Conservation (phyloP, 495 filamentous ascomycete genomes). For the Friedmanniomyces simplex region DNA sequence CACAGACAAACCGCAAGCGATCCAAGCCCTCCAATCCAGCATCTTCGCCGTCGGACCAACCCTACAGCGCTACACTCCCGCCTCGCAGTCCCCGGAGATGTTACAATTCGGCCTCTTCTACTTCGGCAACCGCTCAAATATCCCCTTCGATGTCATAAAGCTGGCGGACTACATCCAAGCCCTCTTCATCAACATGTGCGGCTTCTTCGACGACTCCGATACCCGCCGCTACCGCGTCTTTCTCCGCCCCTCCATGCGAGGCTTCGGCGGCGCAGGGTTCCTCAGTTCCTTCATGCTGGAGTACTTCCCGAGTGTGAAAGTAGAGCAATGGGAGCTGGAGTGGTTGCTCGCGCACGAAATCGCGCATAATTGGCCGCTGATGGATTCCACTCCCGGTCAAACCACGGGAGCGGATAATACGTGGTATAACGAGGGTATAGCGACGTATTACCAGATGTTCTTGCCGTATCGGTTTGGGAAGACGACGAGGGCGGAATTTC, state of each 20-base stretch:
- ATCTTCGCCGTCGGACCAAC: neutral
- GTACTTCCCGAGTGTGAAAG: neutral
- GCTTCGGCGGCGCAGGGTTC: neutral
- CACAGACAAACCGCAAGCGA: neutral
- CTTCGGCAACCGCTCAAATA: neutral
- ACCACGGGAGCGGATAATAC: neutral
- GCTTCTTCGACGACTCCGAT: neutral
- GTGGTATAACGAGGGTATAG: slow-evolving; percentile 7
- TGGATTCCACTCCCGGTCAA: neutral
- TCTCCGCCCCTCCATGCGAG: neutral
- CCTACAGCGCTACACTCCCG: neutral
- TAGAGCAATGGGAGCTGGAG: neutral
- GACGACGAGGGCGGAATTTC: neutral
- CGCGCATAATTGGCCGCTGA: slow-evolving; percentile 4
- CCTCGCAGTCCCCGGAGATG: neutral
- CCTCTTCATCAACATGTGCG: neutral
- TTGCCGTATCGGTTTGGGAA: neutral
- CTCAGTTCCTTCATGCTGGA: slow-evolving; percentile 1
- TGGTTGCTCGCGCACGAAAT: neutral
- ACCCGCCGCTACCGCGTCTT: neutral
- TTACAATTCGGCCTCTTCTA: slow-evolving; percentile 1
- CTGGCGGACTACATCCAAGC: neutral
- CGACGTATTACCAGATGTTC: neutral
- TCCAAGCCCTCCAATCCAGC: neutral
- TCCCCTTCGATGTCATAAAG: neutral